phyloP scores from a whole-genome alignment of 768 basidiomycete genomes.

The Albatrellus ellisii region DNA sequence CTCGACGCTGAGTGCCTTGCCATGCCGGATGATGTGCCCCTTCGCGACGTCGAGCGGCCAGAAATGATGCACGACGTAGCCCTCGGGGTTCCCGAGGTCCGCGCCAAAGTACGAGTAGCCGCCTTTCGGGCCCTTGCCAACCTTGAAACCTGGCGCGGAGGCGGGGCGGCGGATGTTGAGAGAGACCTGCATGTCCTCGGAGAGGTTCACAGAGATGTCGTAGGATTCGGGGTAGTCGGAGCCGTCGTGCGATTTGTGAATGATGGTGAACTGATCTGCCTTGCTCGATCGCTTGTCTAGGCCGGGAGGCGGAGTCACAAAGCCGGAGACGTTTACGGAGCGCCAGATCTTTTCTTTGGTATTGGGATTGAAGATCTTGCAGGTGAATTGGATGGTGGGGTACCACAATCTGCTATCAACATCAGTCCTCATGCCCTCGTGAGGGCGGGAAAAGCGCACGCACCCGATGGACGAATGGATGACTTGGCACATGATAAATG shows the following conservation, averaged over 20 bases:
- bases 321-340: conserved; percentile 75
- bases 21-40: conserved; percentile 59
- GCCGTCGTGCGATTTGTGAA: conserved; percentile 42
- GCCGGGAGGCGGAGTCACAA: conserved; percentile 58
- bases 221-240: conserved; percentile 65
- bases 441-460: conserved; percentile 20
- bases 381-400: conserved; percentile 89
- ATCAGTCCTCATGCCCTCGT: conserved; percentile 1
- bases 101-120: conserved; percentile 83
- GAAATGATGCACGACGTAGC: conserved; percentile 84
- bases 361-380: conserved; percentile 73
- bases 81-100: conserved; percentile 55
- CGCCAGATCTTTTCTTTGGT: conserved; percentile 73
- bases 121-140: conserved; percentile 79
- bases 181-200: conserved; percentile 67
- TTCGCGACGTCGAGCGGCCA: conserved; percentile 59
- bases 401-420: conserved; percentile 61
- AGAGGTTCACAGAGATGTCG: conserved; percentile 65
- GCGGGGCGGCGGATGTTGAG: conserved; percentile 60
- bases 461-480: conserved; percentile 87
- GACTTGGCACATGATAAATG: conserved; percentile 66
- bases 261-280: conserved; percentile 74
- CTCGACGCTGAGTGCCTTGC: conserved; percentile 39
- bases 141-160: conserved; percentile 75
- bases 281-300: conserved; percentile 82